A percentile compares a stretch with the other conserved stretches of the same genome.
Conservation (phyloP, 371 early-diverging fungal species). For the Cokeromyces recurvatus region DNA sequence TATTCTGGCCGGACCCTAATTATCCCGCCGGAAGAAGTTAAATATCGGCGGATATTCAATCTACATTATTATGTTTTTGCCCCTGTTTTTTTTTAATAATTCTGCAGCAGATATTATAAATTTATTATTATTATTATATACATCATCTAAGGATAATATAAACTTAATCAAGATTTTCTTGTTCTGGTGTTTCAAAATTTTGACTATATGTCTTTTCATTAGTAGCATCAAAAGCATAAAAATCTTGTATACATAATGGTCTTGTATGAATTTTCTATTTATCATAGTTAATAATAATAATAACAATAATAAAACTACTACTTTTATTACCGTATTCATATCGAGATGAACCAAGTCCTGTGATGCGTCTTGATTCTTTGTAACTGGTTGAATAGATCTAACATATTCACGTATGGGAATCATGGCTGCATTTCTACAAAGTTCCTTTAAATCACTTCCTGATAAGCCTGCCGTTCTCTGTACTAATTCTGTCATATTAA, state of each 20-base stretch:
- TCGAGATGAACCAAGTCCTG: slow-evolving; percentile 35
- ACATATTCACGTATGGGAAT: slow-evolving; percentile 90
- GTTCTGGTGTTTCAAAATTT: slow-evolving; percentile 14
- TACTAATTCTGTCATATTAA: slow-evolving; percentile 75
- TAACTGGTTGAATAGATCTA: slow-evolving; percentile 40
- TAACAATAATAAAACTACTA: no score
- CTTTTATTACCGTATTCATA: no score
- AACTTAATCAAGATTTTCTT: slow-evolving; percentile 36
- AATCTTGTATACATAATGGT: slow-evolving; percentile 57
- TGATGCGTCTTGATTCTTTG: slow-evolving; percentile 24
- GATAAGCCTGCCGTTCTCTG: slow-evolving; percentile 81
- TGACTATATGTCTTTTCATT: slow-evolving; percentile 28
- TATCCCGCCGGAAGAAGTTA: no score
- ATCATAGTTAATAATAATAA: no score
- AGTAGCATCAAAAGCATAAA: slow-evolving; percentile 46
- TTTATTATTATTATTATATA: no score
- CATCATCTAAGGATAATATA: no score
- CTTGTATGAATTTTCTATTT: slow-evolving; percentile 52
- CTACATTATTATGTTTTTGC: no score
- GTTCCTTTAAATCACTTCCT: slow-evolving; percentile 94
- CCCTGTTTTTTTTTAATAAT: no score
- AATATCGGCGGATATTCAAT: no score
- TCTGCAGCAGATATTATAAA: no score
- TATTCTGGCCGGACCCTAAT: no score
- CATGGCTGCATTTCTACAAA: slow-evolving; percentile 95